These are phyloP conservation scores for Melocanna baccifera DNA, from an alignment of 176 grass and related monocot genomes.

Conservation along the genomic window DNA sequence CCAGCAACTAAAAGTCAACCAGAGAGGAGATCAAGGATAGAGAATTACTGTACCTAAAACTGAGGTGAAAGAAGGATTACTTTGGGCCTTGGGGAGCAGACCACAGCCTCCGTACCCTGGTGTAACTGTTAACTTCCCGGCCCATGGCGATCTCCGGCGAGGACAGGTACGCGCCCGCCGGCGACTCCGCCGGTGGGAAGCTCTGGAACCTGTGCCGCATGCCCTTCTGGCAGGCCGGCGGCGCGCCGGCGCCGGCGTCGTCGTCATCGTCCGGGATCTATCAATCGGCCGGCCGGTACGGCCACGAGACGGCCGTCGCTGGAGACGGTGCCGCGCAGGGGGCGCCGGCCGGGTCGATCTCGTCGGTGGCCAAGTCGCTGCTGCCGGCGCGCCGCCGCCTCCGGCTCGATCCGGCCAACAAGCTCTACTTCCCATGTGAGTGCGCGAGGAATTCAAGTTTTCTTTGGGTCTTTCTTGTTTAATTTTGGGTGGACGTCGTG, in stretches of 20 bases:
- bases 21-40: conserved; percentile 28
- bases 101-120: background rate
- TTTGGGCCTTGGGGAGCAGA: too few relatives aligned
- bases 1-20: conserved; percentile 38
- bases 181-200: conserved; percentile 52
- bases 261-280: conserved; percentile 61
- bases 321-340: conserved; percentile 25
- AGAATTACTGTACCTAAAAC: conserved; percentile 39
- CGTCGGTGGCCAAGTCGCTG: conserved; percentile 71
- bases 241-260: conserved; percentile 25
- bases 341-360: conserved; percentile 53
- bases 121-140: conserved; percentile 30
- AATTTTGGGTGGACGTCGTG: background rate
- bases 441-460: conserved; percentile 1
- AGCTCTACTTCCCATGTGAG: conserved; percentile 99
- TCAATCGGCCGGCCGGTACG: conserved; percentile 52
- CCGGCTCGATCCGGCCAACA: conserved; percentile 78
- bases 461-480: conserved; percentile 5
- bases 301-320: conserved; percentile 29
- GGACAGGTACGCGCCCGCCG: conserved; percentile 40
- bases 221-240: conserved; percentile 68
- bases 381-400: conserved; percentile 69
- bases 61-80: conserved; percentile 22
- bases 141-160: conserved; percentile 75
- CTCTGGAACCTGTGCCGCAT: conserved; percentile 93